Base-by-base conservation (phyloP, 768 basidiomycete species). In the Chalciporus pseudorubinellus region DNA sequence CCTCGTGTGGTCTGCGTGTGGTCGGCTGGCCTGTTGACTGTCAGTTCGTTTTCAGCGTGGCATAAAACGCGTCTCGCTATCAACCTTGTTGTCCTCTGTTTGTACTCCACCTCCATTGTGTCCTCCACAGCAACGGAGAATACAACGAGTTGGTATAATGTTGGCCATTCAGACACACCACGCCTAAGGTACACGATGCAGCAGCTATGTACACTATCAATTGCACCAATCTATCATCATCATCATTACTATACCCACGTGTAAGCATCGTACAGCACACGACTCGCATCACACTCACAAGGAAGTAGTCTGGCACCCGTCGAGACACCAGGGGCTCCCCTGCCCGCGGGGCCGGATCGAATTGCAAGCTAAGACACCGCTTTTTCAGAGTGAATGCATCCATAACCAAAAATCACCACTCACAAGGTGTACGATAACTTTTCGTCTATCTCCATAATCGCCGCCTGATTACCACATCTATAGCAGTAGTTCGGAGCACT, bases 401-500 rank as follows among this genome's bases (percentile, higher is more conserved):
- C 33, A 41, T 47, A 31, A 41, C n/a, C 56, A 19, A 48, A 56
- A 29, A 22, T 31, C 33, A 18, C 20, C n/a, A 81, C 88, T 46
- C 61, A 90, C 89, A 92, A 92, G 75, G 87, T 91, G 72, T 92
- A 92, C 48, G 89, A 90, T 84, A 92, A 77, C 80, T 93, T 93
- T 84, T 93, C 91, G 73, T 99, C 97, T 71, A 99, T 97, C 72
- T 99, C 97, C 86, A 99, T 95, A 70, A 99, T 99, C 44, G 97
- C 97, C 49, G 97, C 97, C 67, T 98, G 97, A 71, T 99, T 99
- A 48, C 97, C 97, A 69, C 97, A 99, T 69, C 97, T 81, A 78
- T 99, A 99, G 74, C 95, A 99, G 73, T 98, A 99, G 75, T 99
- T 99, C 39, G 97, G 97, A 59, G 97, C 97, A 58, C 95, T 98